phyloP scores from a whole-genome alignment of 352 stramenopile species.

The Pythium scleroteichum region DNA sequence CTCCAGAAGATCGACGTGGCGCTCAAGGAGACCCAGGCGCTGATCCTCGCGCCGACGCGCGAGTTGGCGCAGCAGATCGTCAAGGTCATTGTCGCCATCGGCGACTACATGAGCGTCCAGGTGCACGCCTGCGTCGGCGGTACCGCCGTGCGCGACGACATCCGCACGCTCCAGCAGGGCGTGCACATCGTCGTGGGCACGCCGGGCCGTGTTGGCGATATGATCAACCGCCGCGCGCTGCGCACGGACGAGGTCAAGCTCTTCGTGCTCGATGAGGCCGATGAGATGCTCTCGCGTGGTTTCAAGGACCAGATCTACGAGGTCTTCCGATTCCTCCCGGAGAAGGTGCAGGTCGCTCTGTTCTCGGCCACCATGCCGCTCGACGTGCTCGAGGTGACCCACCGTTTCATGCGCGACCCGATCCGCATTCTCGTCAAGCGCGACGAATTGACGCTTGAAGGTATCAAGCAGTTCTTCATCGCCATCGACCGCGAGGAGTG shows the following conservation, averaged over 20 bases:
- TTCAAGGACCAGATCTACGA: constrained; percentile 99
- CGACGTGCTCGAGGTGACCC: constrained; percentile 98
- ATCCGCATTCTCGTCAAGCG: constrained; percentile 99
- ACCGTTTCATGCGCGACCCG: constrained; percentile 98
- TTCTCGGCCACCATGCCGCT: constrained; percentile 99
- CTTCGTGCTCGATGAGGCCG: constrained; percentile 99
- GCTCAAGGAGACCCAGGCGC: constrained; percentile 96
- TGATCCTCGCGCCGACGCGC: constrained; percentile 99
- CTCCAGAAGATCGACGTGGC: constrained; percentile 97
- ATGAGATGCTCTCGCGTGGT: constrained; percentile 99
- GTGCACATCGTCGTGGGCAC: constrained; percentile 99
- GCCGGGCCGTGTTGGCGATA: constrained; percentile 98
- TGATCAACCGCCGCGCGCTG: constrained; percentile 98
- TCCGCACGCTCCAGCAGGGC: constrained; percentile 96
- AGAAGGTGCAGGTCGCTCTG: constrained; percentile 97
- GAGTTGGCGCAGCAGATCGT: constrained; percentile 99
- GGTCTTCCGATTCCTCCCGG: constrained; percentile 99
- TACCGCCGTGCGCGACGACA: constrained; percentile 98
- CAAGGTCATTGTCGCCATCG: constrained; percentile 95
- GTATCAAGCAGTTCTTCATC: constrained; percentile 99
- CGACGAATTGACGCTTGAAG: constrained; percentile 97
- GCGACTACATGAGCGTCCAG: constrained; percentile 96
- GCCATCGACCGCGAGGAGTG: constrained; percentile 98
- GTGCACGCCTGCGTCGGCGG: constrained; percentile 98
- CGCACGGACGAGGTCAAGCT: constrained; percentile 95